Evolutionary conservation across 371 early-diverging fungal genomes (phyloP).

Genomic region (Lichtheimia ornata): DNA sequence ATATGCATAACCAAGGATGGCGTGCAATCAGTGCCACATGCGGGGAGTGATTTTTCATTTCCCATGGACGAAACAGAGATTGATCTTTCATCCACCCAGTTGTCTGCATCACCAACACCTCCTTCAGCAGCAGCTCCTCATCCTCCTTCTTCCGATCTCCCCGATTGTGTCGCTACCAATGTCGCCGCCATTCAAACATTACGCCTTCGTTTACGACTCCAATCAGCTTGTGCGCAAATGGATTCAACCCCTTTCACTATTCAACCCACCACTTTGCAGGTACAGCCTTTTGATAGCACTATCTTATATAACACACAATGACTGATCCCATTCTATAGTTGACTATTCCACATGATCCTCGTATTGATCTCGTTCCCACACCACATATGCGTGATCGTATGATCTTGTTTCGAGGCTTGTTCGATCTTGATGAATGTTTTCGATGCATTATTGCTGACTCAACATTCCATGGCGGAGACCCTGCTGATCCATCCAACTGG

Average conservation of each 20-base stretch:
- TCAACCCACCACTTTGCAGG: constrained; percentile 47
- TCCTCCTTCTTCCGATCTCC: not conserved
- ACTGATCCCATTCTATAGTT: constrained; percentile 18
- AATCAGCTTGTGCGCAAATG: constrained; percentile 35
- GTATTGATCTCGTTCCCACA: constrained; percentile 60
- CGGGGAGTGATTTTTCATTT: constrained; percentile 1
- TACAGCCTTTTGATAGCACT: constrained; percentile 8
- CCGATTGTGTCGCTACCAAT: constrained; percentile 18
- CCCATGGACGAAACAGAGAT: not conserved
- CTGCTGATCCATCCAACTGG: constrained; percentile 57
- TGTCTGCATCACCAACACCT: not conserved
- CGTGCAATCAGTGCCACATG: constrained; percentile 5
- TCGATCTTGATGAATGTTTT: constrained; percentile 61
- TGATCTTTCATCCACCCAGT: not conserved
- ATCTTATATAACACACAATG: not conserved
- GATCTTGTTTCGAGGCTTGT: constrained; percentile 59
- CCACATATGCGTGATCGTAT: constrained; percentile 61
- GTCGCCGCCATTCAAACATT: constrained; percentile 43
- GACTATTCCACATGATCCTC: constrained; percentile 58
- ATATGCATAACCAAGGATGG: constrained; percentile 39
- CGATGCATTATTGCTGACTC: constrained; percentile 46
- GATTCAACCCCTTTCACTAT: constrained; percentile 33
- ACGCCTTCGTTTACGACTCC: constrained; percentile 36
- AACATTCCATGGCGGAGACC: constrained; percentile 58
- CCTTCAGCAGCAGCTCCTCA: not conserved